These are phyloP conservation scores for Blastobotrys aristatus DNA, from an alignment of 1,139 yeast species.

Conservation along the genomic window DNA sequence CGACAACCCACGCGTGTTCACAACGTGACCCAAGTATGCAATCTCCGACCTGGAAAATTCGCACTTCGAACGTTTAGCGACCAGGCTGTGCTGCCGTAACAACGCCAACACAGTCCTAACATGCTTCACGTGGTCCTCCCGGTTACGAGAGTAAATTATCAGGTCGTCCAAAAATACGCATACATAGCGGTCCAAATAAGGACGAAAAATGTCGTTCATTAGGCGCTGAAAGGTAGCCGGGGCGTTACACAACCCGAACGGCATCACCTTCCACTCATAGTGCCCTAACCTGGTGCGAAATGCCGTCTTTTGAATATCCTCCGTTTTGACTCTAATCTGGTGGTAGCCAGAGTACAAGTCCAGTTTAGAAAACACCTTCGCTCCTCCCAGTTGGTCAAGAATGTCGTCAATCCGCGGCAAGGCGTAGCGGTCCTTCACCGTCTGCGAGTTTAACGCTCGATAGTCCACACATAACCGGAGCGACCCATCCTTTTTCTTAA, in stretches of 20 bases:
- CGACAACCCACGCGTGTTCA: constrained; percentile 4
- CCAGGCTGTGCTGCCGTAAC: constrained; percentile 7
- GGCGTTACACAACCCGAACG: constrained; percentile 24
- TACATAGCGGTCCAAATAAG: constrained; percentile 16
- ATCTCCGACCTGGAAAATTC: constrained; percentile 12
- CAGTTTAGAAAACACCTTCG: constrained; percentile 18
- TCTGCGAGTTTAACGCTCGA: constrained; percentile 13
- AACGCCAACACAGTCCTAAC: constrained; percentile 14
- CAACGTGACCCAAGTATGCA: constrained; percentile 16
- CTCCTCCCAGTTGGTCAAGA: constrained; percentile 3
- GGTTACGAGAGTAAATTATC: constrained; percentile 11
- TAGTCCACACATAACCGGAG: constrained; percentile 21
- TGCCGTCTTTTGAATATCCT: constrained; percentile 22
- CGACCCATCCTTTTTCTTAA: constrained; percentile 22
- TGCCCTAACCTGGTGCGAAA: constrained; percentile 21
- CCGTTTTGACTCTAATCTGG: constrained; percentile 18
- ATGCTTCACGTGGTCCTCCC: constrained; percentile 25
- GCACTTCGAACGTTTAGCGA: constrained; percentile 14
- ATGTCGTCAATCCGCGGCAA: constrained; percentile 8
- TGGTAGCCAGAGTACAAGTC: constrained; percentile 25
- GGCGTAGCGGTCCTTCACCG: constrained; percentile 13
- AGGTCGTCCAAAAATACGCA: constrained; percentile 29
- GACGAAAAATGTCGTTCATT: constrained; percentile 19
- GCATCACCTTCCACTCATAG: constrained; percentile 25
- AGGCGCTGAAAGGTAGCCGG: constrained; percentile 24